Base-by-base conservation (phyloP, 2,329 filamentous ascomycete species). In the Aspergillus fumigatus region DNA sequence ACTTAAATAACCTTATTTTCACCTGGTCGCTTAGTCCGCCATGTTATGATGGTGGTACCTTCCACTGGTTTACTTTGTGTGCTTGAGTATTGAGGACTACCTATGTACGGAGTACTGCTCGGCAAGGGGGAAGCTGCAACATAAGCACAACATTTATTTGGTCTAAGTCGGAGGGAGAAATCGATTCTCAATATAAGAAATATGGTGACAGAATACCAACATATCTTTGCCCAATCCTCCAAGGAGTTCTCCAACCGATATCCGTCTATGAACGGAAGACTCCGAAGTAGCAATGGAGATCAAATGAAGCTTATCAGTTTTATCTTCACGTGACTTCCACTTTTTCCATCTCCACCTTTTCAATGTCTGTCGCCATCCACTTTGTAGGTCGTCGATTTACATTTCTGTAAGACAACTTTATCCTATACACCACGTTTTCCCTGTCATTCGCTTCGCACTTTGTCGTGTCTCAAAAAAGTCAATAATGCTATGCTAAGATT, bases 401-500 rank as follows among this genome's bases (percentile, higher is more conserved):
- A 25, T 14, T 50, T 23, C n/a, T 19, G 19, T n/a, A 35, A 21
- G 21, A 54, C 54, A 19, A 27, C 41, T 32, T 25, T 10, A 8
- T 14, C 9, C 25, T 43, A 7, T 9, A 26, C 23, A 40, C 19
- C 11, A 2, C 14, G 19, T 5, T 4, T 5, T 4, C 21, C 23
- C 2, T 29, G 27, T 32, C 8, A 48, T 41, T 26, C 11, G 19
- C 19, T 23, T 17, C n/a, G 14, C 41, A 17, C 14, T n/a, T 41
- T 41, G 3, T 43, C 41, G 41, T 41, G 41, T 45, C 43, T 25
- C 19, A 26, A 10, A 14, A 14, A 51, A 38, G 17, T 50, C 43
- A 55, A 64, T 51, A 56, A 73, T 74, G 72, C 54, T 69, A 78
- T 78, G 76, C 68, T 76, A 47, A 72, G 68, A 60, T 59, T 67